Percentiles rank a stretch among this genome's conserved stretches.
Conservation (phyloP, 1,139 yeast genomes). For the Debaryomyces singareniensis region DNA sequence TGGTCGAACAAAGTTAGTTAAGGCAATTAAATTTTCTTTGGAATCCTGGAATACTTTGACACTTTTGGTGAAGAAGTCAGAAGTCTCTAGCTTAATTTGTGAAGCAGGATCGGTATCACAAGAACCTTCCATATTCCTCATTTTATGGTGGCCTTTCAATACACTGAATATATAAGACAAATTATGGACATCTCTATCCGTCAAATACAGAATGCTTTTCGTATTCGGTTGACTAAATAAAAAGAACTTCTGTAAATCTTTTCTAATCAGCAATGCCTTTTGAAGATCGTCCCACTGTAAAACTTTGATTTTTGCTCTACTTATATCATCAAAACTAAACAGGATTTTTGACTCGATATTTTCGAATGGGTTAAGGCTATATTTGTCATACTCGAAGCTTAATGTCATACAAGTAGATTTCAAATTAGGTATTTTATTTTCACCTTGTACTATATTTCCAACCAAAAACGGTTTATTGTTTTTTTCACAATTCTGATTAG, state of each 20-base stretch:
- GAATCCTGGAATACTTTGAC: slow-evolving; percentile 6
- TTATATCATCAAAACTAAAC: slow-evolving; percentile 25
- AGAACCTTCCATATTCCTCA: slow-evolving; percentile 30
- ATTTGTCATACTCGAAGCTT: slow-evolving; percentile 27
- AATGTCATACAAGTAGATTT: slow-evolving; percentile 28
- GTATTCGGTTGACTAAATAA: slow-evolving; percentile 13
- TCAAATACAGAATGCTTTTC: slow-evolving; percentile 4
- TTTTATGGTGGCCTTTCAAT: slow-evolving; percentile 25
- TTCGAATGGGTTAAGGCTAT: slow-evolving; percentile 28
- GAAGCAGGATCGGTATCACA: slow-evolving; percentile 6
- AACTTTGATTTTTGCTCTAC: slow-evolving; percentile 16
- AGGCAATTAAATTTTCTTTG: slow-evolving; percentile 5
- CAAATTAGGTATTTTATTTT: neutral
- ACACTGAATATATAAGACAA: slow-evolving; percentile 27
- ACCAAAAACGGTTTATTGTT: slow-evolving; percentile 8
- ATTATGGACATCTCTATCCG: slow-evolving; percentile 25
- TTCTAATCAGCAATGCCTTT: slow-evolving; percentile 21
- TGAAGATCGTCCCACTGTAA: slow-evolving; percentile 17
- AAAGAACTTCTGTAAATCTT: slow-evolving; percentile 23
- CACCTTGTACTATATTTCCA: slow-evolving; percentile 8
- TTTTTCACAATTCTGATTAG: slow-evolving; percentile 7
- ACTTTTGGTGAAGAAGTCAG: slow-evolving; percentile 5
- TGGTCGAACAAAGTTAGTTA: slow-evolving; percentile 6
- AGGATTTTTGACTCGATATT: slow-evolving; percentile 17
- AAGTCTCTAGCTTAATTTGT: slow-evolving; percentile 3